A percentile compares a stretch with the other conserved stretches of the same genome.
Evolutionary conservation across 2,329 filamentous ascomycete genomes (phyloP).

Genomic region (Cryphonectria parasitica): DNA sequence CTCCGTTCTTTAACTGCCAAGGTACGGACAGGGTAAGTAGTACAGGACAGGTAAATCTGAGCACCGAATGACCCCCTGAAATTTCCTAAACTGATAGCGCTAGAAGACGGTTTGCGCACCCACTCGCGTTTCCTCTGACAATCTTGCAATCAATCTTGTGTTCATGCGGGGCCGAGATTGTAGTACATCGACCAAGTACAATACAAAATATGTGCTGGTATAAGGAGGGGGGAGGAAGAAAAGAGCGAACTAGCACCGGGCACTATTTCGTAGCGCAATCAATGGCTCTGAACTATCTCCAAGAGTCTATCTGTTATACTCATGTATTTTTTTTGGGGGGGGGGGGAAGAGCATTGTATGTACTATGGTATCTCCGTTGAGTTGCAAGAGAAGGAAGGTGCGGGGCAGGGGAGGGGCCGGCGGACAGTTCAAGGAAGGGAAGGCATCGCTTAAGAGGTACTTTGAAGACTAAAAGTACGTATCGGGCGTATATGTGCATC

Average conservation of each 20-base stretch:
- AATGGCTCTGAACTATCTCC: too few relatives aligned
- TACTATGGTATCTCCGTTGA: too few relatives aligned
- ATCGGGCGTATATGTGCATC: too few relatives aligned
- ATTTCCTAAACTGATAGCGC: neutral
- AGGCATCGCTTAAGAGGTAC: neutral
- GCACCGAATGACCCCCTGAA: neutral
- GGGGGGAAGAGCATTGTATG: too few relatives aligned
- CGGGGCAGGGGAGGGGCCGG: too few relatives aligned
- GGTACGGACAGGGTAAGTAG: neutral
- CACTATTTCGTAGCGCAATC: too few relatives aligned
- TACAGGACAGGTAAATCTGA: neutral
- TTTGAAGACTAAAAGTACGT: too few relatives aligned
- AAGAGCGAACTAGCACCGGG: too few relatives aligned
- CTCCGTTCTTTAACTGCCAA: neutral
- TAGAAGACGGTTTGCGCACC: neutral
- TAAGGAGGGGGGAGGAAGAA: neutral
- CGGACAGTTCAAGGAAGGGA: too few relatives aligned
- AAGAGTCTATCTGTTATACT: too few relatives aligned
- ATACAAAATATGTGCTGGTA: neutral
- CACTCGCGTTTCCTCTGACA: conserved; percentile 1
- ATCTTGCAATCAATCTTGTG: neutral
- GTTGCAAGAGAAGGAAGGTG: too few relatives aligned
- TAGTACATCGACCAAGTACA: neutral
- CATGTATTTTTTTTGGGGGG: too few relatives aligned
- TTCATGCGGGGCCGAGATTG: neutral